Conservation (phyloP, 306 rosid genomes). For the Citrullus colocynthis region DNA sequence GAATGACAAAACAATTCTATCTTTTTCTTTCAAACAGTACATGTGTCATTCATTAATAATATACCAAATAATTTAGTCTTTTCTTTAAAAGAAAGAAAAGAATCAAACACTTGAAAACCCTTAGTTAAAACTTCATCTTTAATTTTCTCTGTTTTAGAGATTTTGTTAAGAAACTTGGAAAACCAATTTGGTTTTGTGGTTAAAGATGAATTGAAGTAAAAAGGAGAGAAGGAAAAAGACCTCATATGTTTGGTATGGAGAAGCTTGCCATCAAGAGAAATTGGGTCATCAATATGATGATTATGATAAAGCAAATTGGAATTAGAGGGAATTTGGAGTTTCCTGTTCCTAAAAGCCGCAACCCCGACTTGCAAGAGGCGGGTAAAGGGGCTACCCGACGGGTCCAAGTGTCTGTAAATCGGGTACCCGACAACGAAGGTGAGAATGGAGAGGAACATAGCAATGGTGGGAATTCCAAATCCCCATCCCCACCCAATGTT, state of each 20-base stretch:
- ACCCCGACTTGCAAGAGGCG: slow-evolving; percentile 58
- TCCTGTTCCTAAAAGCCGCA: slow-evolving; percentile 62
- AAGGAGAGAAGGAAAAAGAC: slow-evolving; percentile 18
- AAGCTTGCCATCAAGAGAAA: slow-evolving; percentile 55
- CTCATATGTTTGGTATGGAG: slow-evolving; percentile 45
- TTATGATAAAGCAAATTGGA: slow-evolving; percentile 36
- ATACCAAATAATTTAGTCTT: neutral
- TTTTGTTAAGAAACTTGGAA: too few species aligned
- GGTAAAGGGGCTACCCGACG: slow-evolving; percentile 82
- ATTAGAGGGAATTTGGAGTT: slow-evolving; percentile 17
- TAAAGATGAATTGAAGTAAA: too few species aligned
- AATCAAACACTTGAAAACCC: too few species aligned
- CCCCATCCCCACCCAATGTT: slow-evolving; percentile 94
- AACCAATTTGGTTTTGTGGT: too few species aligned
- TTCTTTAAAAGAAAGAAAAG: too few species aligned
- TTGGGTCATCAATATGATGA: slow-evolving; percentile 51
- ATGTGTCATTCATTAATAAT: neutral
- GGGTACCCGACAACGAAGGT: slow-evolving; percentile 53
- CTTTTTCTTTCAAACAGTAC: neutral
- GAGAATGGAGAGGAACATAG: slow-evolving; percentile 67
- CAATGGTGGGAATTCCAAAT: slow-evolving; percentile 61
- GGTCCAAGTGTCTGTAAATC: slow-evolving; percentile 73
- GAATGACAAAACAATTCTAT: neutral
- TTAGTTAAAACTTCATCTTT: too few species aligned
- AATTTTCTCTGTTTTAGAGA: too few species aligned